Base-by-base conservation (phyloP, 257 asterid genomes). In the Jacaranda mimosifolia region DNA sequence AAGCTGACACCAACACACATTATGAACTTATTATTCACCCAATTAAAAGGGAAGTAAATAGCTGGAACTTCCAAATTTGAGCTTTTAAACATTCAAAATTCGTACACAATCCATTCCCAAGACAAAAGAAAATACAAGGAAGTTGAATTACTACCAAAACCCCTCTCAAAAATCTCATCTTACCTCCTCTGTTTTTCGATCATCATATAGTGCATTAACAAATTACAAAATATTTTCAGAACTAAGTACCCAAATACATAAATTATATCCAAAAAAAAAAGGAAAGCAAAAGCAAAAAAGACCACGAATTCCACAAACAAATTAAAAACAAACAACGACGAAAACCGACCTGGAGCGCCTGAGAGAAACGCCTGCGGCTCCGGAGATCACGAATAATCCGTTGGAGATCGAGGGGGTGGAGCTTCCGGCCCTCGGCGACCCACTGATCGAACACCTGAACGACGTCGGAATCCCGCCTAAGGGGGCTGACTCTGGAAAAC, bases 371-470 rank as follows among this genome's bases (percentile, higher is more conserved):
- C 49, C 76, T 72, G 46, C 87, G 91, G 85, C 83, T 82, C 32
- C 96, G 89, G 17, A 88, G 91, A 67, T 88, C 89, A 15, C 91
- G 90, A 80, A 90, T 72, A 63, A 88, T 82, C 48, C 86, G 80
- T 17, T 81, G 88, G 78, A 90, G 70, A 80, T 90, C 96, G 9
- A 84, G 55, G 9, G 77, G 46, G 40, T 82, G 67, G 35, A 86
- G 76, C 52, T 79, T 75, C 73, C 88, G 77, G 51, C 96, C 93
- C 77, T 88, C 96, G 45, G 79, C 81, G 59, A 88, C 84, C 96
- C 96, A 90, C 52, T 86, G 83, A 71, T 90, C 88, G 73, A 88
- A 79, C 73, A 85, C 87, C 70, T 78, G 87, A 35, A 85, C 80
- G 6, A 88, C 79, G 42, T 77, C 88, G 77, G 64, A 51, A n/a